Evolutionary conservation across 192 early-diverging fungal genomes (phyloP).

Genomic region (Chytriomyces confervae): DNA sequence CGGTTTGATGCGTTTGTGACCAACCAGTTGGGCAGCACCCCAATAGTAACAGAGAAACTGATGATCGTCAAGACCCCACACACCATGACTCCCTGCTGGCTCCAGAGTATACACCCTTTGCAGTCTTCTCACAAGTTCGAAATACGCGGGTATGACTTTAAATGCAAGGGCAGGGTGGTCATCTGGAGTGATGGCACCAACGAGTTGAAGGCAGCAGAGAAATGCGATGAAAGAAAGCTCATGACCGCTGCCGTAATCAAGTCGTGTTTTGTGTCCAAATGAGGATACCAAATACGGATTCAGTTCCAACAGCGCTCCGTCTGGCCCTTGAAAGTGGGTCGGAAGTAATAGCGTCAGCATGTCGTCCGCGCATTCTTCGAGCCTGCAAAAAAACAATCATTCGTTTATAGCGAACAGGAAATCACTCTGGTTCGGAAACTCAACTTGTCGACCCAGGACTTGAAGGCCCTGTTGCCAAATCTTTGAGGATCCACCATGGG

Average conservation of each 20-base stretch:
- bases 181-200: slow-evolving; percentile 62
- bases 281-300: slow-evolving; percentile 68
- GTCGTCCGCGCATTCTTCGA: background rate
- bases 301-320: slow-evolving; percentile 71
- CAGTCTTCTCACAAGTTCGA: slow-evolving; percentile 77
- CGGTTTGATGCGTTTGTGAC: slow-evolving; percentile 74
- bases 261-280: slow-evolving; percentile 89
- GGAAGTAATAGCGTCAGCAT: background rate
- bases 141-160: slow-evolving; percentile 77
- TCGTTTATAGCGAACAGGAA: background rate
- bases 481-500: slow-evolving; percentile 68
- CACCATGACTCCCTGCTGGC: slow-evolving; percentile 96
- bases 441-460: slow-evolving; percentile 71
- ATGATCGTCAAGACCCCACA: slow-evolving; percentile 95
- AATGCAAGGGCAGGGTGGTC: slow-evolving; percentile 80
- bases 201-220: slow-evolving; percentile 73
- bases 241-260: slow-evolving; percentile 98
- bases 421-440: slow-evolving; percentile 42
- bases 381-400: slow-evolving; percentile 2
- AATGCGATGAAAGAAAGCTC: slow-evolving; percentile 89
- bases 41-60: slow-evolving; percentile 95
- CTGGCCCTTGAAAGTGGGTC: background rate
- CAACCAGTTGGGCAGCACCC: slow-evolving; percentile 87
- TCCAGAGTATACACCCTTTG: slow-evolving; percentile 87
- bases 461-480: slow-evolving; percentile 94